phyloP scores from a whole-genome alignment of 2,329 filamentous ascomycete genomes.

The Orbilia ellipsospora region DNA sequence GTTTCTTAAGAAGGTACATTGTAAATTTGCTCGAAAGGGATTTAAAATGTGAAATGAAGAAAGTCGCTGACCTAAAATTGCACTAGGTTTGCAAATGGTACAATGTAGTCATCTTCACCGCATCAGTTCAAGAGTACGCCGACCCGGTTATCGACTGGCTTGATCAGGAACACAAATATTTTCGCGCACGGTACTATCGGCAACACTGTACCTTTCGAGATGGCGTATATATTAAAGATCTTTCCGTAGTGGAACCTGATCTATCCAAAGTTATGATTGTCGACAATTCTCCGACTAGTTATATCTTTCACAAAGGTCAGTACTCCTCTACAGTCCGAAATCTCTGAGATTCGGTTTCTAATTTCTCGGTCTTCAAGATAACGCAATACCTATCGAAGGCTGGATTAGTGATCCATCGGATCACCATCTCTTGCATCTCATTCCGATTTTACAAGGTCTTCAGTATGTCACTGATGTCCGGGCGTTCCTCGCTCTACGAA shows the following conservation, averaged over 20 bases:
- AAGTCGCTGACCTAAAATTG: slow-evolving; percentile 12
- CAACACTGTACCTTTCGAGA: slow-evolving; percentile 97
- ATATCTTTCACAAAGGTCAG: slow-evolving; percentile 97
- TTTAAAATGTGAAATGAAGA: not conserved
- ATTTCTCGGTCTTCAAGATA: slow-evolving; percentile 72
- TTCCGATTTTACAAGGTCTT: slow-evolving; percentile 90
- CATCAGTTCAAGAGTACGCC: slow-evolving; percentile 97
- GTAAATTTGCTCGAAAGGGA: slow-evolving; percentile 57
- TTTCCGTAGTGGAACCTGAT: slow-evolving; percentile 95
- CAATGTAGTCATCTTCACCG: slow-evolving; percentile 95
- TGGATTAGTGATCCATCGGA: slow-evolving; percentile 99
- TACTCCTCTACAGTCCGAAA: slow-evolving; percentile 12
- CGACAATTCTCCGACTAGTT: slow-evolving; percentile 97
- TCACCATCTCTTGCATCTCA: slow-evolving; percentile 89
- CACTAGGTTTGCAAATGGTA: slow-evolving; percentile 91
- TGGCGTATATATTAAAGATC: slow-evolving; percentile 96
- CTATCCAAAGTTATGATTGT: slow-evolving; percentile 98
- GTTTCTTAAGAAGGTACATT: slow-evolving; percentile 80
- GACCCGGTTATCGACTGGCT: slow-evolving; percentile 99
- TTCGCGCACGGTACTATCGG: slow-evolving; percentile 90
- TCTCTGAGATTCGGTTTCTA: not conserved
- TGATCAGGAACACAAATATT: slow-evolving; percentile 95
- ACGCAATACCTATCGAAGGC: slow-evolving; percentile 97
- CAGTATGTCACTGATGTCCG: slow-evolving; percentile 97
- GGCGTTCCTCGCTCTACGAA: slow-evolving; percentile 85